Conservation (phyloP, 202 grass and related monocot species). For the Setaria italica region DNA sequence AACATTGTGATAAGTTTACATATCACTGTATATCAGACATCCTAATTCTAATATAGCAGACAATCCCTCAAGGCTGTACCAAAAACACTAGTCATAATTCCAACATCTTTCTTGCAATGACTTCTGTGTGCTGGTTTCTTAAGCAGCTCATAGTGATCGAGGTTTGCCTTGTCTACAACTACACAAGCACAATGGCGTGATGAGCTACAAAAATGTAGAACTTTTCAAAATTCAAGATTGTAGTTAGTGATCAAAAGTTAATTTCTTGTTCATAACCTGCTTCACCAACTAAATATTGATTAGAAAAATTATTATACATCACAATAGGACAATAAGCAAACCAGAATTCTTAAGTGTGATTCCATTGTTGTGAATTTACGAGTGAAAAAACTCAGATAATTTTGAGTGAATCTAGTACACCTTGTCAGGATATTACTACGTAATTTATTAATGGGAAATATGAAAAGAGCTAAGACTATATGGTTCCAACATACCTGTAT, state of each 20-base stretch:
- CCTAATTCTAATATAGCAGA: background rate
- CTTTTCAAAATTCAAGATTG: slow-evolving; percentile 26
- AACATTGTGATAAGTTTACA: background rate
- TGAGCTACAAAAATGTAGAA: background rate
- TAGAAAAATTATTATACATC: slow-evolving; percentile 1
- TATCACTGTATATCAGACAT: background rate
- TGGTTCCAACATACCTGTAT: slow-evolving; percentile 64
- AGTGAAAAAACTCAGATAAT: slow-evolving; percentile 24
- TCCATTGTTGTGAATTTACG: background rate
- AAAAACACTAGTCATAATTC: too few species aligned
- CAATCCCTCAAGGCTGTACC: background rate
- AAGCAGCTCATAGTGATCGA: background rate
- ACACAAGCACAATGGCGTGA: background rate
- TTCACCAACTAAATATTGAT: slow-evolving; percentile 9
- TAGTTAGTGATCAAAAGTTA: slow-evolving; percentile 16
- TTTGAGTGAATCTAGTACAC: background rate
- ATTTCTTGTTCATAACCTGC: background rate
- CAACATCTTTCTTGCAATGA: too few species aligned
- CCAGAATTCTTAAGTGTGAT: slow-evolving; percentile 14
- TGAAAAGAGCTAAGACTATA: background rate
- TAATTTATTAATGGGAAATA: slow-evolving; percentile 18
- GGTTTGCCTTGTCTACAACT: background rate
- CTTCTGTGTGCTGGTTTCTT: slow-evolving; percentile 1
- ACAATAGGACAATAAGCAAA: slow-evolving; percentile 11
- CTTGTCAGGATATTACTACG: background rate